These are phyloP conservation scores for Apium graveolens DNA, from an alignment of 129 eudicot species.

Conservation along the genomic window DNA sequence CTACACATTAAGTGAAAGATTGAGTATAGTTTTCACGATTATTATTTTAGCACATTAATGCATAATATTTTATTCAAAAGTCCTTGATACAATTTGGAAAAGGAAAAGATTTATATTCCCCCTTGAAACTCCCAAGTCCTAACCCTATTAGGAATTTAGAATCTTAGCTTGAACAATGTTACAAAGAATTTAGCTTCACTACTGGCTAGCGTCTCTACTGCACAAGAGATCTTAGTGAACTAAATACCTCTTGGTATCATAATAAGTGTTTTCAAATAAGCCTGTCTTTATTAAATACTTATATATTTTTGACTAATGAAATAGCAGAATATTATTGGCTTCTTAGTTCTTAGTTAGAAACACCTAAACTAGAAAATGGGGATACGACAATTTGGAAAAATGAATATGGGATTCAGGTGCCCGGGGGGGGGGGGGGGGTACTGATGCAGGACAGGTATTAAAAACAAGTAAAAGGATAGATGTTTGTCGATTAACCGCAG, in stretches of 20 bases:
- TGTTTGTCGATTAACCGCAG: too few relatives aligned
- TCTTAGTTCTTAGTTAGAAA: not conserved
- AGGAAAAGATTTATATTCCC: not conserved
- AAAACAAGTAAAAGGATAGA: too few relatives aligned
- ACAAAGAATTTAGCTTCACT: not conserved
- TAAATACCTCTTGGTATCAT: not conserved
- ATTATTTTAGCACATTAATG: not conserved
- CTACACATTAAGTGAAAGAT: not conserved
- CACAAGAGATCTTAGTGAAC: not conserved
- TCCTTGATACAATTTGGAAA: not conserved
- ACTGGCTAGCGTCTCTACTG: not conserved
- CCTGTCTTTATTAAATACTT: not conserved
- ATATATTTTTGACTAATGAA: not conserved
- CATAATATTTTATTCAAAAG: not conserved
- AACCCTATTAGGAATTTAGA: not conserved
- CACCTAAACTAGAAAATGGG: not conserved
- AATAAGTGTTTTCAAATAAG: not conserved
- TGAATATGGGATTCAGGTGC: too few relatives aligned
- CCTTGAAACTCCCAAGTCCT: not conserved
- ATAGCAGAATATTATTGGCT: not conserved
- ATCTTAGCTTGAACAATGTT: conserved; percentile 1
- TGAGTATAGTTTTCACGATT: not conserved
- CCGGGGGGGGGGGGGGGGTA: too few relatives aligned
- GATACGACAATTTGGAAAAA: too few relatives aligned
- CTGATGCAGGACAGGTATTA: too few relatives aligned